Percentiles rank a stretch among this genome's conserved stretches.
Conservation (phyloP, 495 filamentous ascomycete species). For the Penicillium arizonense region DNA sequence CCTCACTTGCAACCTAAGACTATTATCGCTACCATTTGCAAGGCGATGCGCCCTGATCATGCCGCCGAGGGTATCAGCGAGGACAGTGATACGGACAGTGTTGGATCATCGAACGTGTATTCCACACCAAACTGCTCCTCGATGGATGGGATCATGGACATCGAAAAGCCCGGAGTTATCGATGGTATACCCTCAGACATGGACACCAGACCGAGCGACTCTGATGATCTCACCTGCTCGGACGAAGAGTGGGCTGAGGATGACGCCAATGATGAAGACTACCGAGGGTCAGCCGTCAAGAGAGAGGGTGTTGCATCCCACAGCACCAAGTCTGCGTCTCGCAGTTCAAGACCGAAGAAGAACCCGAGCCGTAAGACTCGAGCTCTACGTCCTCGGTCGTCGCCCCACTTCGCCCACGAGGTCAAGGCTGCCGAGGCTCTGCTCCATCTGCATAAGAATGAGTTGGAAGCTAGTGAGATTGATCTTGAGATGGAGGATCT, state of each 20-base stretch:
- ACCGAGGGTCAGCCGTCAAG: constrained; percentile 1
- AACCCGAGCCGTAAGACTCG: constrained; percentile 3
- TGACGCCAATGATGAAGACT: constrained; percentile 22
- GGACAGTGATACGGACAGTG: constrained; percentile 14
- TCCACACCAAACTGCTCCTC: constrained; percentile 1
- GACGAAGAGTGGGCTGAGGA: constrained; percentile 12
- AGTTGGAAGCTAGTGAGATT: constrained; percentile 17
- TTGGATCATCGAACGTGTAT: constrained; percentile 1
- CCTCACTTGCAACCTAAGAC: constrained; percentile 3
- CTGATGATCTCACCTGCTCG: neutral
- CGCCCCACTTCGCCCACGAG: constrained; percentile 28
- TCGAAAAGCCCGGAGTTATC: neutral
- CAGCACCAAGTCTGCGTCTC: neutral
- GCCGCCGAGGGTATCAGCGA: neutral
- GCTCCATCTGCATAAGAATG: constrained; percentile 52
- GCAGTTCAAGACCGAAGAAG: constrained; percentile 3
- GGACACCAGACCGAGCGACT: neutral
- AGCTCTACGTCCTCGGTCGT: neutral
- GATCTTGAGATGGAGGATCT: constrained; percentile 11
- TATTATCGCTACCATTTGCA: constrained; percentile 3
- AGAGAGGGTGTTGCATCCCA: too few species aligned
- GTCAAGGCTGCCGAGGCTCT: constrained; percentile 58
- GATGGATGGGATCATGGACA: neutral
- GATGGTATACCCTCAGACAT: neutral
- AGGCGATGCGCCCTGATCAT: neutral